phyloP scores from a whole-genome alignment of 495 filamentous ascomycete genomes.

The Acidiella bohemica region DNA sequence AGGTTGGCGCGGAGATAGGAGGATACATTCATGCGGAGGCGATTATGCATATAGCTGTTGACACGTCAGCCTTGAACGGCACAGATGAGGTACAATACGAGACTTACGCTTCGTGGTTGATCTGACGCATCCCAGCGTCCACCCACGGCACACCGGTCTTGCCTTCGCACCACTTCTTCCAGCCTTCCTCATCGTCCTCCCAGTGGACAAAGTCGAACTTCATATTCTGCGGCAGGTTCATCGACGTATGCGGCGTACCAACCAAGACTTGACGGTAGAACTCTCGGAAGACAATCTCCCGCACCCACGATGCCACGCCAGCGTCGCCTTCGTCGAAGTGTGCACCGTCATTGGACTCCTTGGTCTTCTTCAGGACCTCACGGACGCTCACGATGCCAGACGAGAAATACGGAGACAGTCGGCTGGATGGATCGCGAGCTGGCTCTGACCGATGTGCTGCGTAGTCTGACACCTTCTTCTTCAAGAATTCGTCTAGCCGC shows the following conservation, averaged over 20 bases:
- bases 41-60: constrained; percentile 40
- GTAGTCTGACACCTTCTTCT: constrained; percentile 28
- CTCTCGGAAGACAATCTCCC: constrained; percentile 36
- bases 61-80: too few species aligned
- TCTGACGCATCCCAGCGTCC: constrained; percentile 35
- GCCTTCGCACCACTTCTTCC: constrained; percentile 34
- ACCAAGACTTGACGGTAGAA: constrained; percentile 33
- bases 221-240: constrained; percentile 36
- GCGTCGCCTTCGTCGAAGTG: constrained; percentile 23
- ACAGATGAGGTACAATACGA: too few species aligned
- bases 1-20: constrained; percentile 33
- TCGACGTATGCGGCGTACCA: constrained; percentile 30
- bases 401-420: constrained; percentile 33
- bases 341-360: constrained; percentile 21
- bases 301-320: constrained; percentile 31
- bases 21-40: constrained; percentile 32
- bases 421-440: constrained; percentile 28
- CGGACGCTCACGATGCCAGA: constrained; percentile 31
- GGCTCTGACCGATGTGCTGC: constrained; percentile 28
- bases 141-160: constrained; percentile 33
- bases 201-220: constrained; percentile 36
- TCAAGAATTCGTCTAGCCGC: constrained; percentile 30
- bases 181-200: constrained; percentile 35
- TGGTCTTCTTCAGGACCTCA: constrained; percentile 24
- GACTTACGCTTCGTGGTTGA: constrained; percentile 32